Evolutionary conservation across 108 stramenopile genomes (phyloP), one percentile per base, ranked within the genome.

Genomic region (Skeletonema tropicum): DNA sequence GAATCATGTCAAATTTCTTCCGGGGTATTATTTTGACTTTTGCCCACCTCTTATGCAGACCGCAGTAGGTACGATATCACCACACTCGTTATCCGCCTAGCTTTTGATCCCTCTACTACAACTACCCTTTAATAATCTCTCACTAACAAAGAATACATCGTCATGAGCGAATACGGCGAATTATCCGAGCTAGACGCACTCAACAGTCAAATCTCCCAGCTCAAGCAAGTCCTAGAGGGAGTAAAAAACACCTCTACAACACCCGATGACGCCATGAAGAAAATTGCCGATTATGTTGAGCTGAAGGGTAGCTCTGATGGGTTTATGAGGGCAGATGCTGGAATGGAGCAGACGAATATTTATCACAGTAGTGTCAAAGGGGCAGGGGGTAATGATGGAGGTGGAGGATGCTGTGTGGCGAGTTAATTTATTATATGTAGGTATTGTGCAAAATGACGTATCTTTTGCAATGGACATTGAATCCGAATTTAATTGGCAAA

Each of bases 91-190:
- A n/a, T n/a, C n/a, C n/a, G n/a, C n/a, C n/a, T n/a, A n/a, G n/a
- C n/a, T n/a, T n/a, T n/a, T n/a, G n/a, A n/a, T n/a, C n/a, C n/a
- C n/a, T n/a, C n/a, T n/a, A n/a, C n/a, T n/a, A n/a, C n/a, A n/a
- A n/a, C n/a, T n/a, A n/a, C n/a, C n/a, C n/a, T n/a, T n/a, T n/a
- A n/a, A n/a, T n/a, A n/a, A n/a, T n/a, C 26, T 26, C 23, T 23
- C 5, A 17, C n/a, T 17, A 23, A 33, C 10, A 58, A 7, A 39
- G 2, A 8, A 30, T 39, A 49, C 69, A 60, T n/a, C 49, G 49
- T 26, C 74, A 74, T 74, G 74, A 49, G 35, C 19, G 74, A 66
- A 12, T 5, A 45, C 31, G 74, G 42, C 4, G 74, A 74, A 66
- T 6, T 19, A n/a, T 36, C 65, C 64, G 58, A 66, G 57, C 58